phyloP scores from a whole-genome alignment of 2,329 filamentous ascomycete species.

The Anisogramma anomala region DNA sequence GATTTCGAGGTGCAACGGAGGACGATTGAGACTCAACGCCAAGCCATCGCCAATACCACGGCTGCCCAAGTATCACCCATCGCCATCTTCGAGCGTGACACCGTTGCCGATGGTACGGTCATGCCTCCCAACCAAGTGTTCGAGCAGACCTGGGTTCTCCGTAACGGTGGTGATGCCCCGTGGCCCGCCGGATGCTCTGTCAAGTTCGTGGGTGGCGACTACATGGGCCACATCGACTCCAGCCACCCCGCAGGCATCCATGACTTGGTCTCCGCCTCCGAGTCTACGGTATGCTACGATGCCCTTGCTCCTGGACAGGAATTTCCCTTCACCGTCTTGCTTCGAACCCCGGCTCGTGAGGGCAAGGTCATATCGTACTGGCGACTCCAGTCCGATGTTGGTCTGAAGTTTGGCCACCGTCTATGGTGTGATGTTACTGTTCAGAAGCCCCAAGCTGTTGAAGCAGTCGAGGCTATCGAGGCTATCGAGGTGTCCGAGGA shows the following conservation, averaged over 20 bases:
- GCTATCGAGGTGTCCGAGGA: constrained; percentile 21
- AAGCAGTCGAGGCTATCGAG: constrained; percentile 11
- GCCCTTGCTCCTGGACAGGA: constrained; percentile 63
- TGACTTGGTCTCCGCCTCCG: constrained; percentile 65
- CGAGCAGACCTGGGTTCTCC: constrained; percentile 81
- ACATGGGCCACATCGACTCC: constrained; percentile 86
- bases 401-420: constrained; percentile 78
- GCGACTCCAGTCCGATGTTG: constrained; percentile 75
- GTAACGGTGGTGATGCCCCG: constrained; percentile 63
- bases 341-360: constrained; percentile 66
- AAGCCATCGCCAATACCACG: constrained; percentile 5
- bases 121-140: constrained; percentile 63
- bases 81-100: constrained; percentile 65
- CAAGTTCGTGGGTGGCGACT: constrained; percentile 84
- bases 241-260: constrained; percentile 65
- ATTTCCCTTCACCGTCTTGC: constrained; percentile 68
- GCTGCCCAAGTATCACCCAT: constrained; percentile 24
- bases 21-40: not conserved
- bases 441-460: constrained; percentile 27
- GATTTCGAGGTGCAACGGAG: constrained; percentile 18
- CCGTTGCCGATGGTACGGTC: constrained; percentile 64
- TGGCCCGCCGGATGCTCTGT: constrained; percentile 90
- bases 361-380: constrained; percentile 91
- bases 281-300: constrained; percentile 65
- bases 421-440: constrained; percentile 91